Base-by-base conservation (phyloP, 164 flowering plant genomes). In the Magnolia changhungtana region DNA sequence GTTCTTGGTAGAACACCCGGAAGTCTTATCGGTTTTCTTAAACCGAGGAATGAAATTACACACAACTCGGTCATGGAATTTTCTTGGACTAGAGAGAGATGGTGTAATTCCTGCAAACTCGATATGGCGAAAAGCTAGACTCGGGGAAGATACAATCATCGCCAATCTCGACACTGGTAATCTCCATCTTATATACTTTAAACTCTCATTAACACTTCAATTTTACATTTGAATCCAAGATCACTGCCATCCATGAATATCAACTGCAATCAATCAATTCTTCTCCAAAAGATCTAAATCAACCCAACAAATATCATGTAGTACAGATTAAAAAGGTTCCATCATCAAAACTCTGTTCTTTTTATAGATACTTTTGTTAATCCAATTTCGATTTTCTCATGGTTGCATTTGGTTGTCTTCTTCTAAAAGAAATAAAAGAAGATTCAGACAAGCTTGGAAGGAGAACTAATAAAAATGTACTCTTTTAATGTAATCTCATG, bases 91-190 rank as follows among this genome's bases (percentile, higher is more conserved):
- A 0, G 92, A 88, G 75, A 76, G 50, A 8, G 63, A 83, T 72
- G 89, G 87, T 1, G 27, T 9, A n/a, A 63, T 84, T 63, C 78
- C 77, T 2, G 2, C 76, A 1, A 4, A n/a, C 5, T 90, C 97
- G 0, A 31, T 89, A 6, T 90, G 93, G 94, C 76, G 68, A 24
- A 85, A 87, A 78, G 93, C 90, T 0, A 86, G 84, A 67, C 90
- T 83, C 59, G 97, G 97, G 10, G 87, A 87, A 86, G 90, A 90
- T 76, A 72, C 83, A 6, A 90, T 92, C 55, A 89, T 90, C 23
- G 97, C 77, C 71, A 90, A 88, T 78, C 82, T 92, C 29, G 97
- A 92, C 69, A 86, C 90, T 0, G 97, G 97, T 90, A 66, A 76
- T 67, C 49, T 65, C 29, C 18, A n/a, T 18, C 20, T n/a, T 14